Percentiles rank a stretch among this genome's conserved stretches.
Conservation (phyloP, 805 yeast genomes). For the Candida namnaoensis region DNA sequence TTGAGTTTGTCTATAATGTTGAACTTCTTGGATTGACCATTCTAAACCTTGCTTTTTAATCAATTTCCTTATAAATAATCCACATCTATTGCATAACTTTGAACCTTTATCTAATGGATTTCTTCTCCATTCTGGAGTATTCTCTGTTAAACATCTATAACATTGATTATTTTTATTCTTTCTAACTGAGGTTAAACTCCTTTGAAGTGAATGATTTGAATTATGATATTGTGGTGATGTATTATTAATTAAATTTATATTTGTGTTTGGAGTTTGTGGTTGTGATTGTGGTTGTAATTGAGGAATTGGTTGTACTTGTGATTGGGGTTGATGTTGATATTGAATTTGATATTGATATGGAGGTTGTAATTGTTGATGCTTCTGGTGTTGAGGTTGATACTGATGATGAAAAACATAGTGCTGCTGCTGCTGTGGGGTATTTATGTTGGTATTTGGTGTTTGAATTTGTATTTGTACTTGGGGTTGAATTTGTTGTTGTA, state of each 20-base stretch:
- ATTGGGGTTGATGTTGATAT: not conserved
- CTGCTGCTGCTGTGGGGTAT: too few species aligned
- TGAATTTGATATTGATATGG: not conserved
- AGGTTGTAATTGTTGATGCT: not conserved
- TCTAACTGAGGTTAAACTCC: too few species aligned
- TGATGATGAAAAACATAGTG: not conserved
- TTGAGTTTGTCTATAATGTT: not conserved
- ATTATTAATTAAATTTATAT: too few species aligned
- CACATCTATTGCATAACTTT: not conserved
- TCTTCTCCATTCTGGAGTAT: not conserved
- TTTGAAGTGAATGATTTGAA: too few species aligned
- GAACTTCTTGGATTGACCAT: not conserved
- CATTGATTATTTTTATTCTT: not conserved
- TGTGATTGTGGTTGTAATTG: too few species aligned
- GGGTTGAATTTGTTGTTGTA: not conserved
- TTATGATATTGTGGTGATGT: too few species aligned
- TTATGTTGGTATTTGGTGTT: too few species aligned
- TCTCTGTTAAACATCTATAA: not conserved
- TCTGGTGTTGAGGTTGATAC: not conserved
- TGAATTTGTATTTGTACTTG: too few species aligned
- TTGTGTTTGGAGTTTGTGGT: too few species aligned
- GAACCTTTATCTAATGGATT: not conserved
- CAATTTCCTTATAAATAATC: not conserved
- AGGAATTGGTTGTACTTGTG: too few species aligned
- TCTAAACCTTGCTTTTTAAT: not conserved